phyloP scores from a whole-genome alignment of 768 basidiomycete genomes.

The Lyophyllum atratum region DNA sequence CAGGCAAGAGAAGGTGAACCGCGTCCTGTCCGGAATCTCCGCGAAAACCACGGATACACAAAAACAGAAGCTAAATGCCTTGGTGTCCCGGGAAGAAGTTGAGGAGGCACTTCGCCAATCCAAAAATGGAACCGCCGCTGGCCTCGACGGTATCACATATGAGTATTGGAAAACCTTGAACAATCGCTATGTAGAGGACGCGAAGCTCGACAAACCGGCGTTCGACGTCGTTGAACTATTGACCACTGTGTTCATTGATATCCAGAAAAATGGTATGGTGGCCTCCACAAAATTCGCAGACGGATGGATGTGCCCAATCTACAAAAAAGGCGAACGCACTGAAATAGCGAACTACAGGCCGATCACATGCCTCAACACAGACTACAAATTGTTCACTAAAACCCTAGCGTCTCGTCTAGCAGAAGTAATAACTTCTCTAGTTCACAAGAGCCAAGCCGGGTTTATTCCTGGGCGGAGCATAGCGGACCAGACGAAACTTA shows the following conservation, averaged over 20 bases:
- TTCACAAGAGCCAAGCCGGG: slow-evolving; percentile 3
- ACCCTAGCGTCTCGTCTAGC: neutral
- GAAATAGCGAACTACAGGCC: slow-evolving; percentile 38
- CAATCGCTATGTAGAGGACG: neutral
- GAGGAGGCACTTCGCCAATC: neutral
- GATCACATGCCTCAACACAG: slow-evolving; percentile 36
- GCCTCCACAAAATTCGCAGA: slow-evolving; percentile 18
- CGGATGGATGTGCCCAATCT: slow-evolving; percentile 41
- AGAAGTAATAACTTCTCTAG: neutral
- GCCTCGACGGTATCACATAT: neutral
- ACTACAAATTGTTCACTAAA: slow-evolving; percentile 32
- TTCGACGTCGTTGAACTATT: neutral
- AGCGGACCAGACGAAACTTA: slow-evolving; percentile 31
- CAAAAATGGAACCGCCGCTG: neutral
- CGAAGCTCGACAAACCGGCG: neutral
- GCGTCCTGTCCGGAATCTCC: neutral
- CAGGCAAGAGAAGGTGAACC: neutral
- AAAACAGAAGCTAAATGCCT: neutral
- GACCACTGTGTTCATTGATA: slow-evolving; percentile 24
- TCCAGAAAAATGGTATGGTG: slow-evolving; percentile 23
- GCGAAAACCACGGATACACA: neutral
- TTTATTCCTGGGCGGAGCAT: slow-evolving; percentile 23
- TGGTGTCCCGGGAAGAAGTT: neutral
- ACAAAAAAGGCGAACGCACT: slow-evolving; percentile 36
- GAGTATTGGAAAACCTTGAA: neutral